phyloP scores from a whole-genome alignment of 805 yeast species.

The Debaryomyces hansenii region DNA sequence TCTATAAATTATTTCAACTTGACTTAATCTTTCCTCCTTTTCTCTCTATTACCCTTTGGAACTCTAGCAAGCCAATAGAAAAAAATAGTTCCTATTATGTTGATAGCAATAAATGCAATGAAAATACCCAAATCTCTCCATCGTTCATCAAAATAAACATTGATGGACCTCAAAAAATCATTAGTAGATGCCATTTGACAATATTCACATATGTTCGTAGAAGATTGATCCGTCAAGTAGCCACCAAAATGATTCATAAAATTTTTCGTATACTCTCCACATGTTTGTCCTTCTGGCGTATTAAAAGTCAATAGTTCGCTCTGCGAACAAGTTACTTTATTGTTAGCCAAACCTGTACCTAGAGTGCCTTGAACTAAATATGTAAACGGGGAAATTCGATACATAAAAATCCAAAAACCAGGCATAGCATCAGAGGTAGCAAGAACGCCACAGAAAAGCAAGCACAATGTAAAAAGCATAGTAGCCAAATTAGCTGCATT shows the following conservation, averaged over 20 bases:
- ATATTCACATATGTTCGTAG: constrained; percentile 57
- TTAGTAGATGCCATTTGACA: constrained; percentile 63
- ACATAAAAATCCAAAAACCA: constrained; percentile 57
- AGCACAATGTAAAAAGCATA: constrained; percentile 57
- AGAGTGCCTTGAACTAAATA: constrained; percentile 31
- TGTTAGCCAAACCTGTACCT: constrained; percentile 28
- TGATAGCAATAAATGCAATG: constrained; percentile 33
- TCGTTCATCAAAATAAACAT: constrained; percentile 49
- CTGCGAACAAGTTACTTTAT: constrained; percentile 21
- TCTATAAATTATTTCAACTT: too few species aligned
- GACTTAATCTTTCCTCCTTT: too few species aligned
- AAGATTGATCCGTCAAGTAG: constrained; percentile 27
- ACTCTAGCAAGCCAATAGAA: constrained; percentile 69
- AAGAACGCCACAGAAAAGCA: constrained; percentile 79
- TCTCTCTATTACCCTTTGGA: constrained; percentile 56
- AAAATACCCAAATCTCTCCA: constrained; percentile 69
- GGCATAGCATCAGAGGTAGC: constrained; percentile 54
- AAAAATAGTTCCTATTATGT: constrained; percentile 28
- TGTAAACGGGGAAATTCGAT: constrained; percentile 34
- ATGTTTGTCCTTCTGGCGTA: constrained; percentile 27
- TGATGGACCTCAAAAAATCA: constrained; percentile 49
- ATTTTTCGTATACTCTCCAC: constrained; percentile 25
- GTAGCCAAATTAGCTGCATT: constrained; percentile 64
- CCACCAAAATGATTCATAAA: constrained; percentile 27
- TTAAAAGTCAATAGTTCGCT: constrained; percentile 21